Base-by-base conservation (phyloP, 768 basidiomycete genomes). In the Rhizopogon rudus region DNA sequence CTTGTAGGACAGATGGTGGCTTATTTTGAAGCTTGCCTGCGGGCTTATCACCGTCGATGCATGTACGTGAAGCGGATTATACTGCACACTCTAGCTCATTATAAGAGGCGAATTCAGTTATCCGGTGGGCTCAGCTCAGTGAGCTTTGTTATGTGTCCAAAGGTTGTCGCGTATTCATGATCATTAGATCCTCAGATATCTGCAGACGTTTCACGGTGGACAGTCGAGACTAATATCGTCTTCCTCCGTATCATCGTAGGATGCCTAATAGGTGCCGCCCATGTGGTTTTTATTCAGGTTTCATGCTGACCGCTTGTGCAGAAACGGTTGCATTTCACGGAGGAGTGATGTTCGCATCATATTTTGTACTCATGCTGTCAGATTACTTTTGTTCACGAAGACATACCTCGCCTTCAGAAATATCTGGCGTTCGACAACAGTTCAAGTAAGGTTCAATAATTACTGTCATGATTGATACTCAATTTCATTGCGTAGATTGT, bases 91-190 rank as follows among this genome's bases (percentile, higher is more conserved):
- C 9, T 48, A 16, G 35, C 54, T 55, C 37, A 41, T 54, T 44
- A 37, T 37, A 13, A 37, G 10, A 33, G 20, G 39, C 44, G 35
- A 16, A 37, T 33, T 7, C 57, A 91, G 90, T 90, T 66, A 90
- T 92, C 52, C 75, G 90, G 60, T 92, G 88, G 87, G 82, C 83
- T 35, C 81, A 88, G 59, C 72, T 88, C 1, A 79, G 86, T 87
- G 61, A 4, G 77, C 61, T n/a, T 49, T 7, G 3, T 55, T 60
- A 52, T 22, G 33, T n/a, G 16, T 39, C 29, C 22, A 31, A 8
- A 33, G 2, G 17, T 12, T 31, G 20, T 39, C 16, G 6, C 44
- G 46, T 63, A 14, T 57, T 12, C 20, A 39, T 46, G 29, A 42
- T 20, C 6, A 13, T 46, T 3, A 82, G 81, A 80, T 57, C 74